Evolutionary conservation across 176 grass and related monocot species (phyloP).

Genomic region (Hyparrhenia diplandra): DNA sequence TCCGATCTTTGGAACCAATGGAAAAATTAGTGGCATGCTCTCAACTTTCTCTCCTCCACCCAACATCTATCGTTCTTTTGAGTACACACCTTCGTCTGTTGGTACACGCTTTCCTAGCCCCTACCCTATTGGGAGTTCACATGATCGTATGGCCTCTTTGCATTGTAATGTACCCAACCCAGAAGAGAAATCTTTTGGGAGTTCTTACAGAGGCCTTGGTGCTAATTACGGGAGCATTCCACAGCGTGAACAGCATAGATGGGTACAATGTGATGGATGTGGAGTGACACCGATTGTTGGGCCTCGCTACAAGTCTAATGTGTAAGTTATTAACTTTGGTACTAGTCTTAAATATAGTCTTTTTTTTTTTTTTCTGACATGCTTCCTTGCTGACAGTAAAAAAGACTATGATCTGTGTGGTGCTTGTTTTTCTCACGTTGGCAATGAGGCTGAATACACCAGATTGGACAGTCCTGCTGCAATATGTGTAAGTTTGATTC

Average conservation of each 20-base stretch:
- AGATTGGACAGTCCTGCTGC: constrained; percentile 38
- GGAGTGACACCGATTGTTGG: constrained; percentile 56
- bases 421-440: constrained; percentile 47
- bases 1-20: background rate
- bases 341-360: background rate
- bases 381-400: constrained; percentile 48
- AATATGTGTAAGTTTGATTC: background rate
- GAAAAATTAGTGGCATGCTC: background rate
- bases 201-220: constrained; percentile 3
- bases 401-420: constrained; percentile 57
- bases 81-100: background rate
- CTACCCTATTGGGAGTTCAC: background rate
- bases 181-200: background rate
- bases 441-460: constrained; percentile 54
- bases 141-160: background rate
- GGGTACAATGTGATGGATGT: constrained; percentile 66
- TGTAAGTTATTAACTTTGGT: constrained; percentile 38
- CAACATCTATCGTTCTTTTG: background rate
- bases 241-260: constrained; percentile 21
- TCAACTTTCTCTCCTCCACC: background rate
- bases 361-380: background rate
- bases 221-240: constrained; percentile 3
- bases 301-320: constrained; percentile 59
- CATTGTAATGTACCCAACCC: background rate
- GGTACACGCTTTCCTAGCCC: background rate